Base-by-base conservation (phyloP, 2,329 filamentous ascomycete species). In the Ophiostoma populinum region DNA sequence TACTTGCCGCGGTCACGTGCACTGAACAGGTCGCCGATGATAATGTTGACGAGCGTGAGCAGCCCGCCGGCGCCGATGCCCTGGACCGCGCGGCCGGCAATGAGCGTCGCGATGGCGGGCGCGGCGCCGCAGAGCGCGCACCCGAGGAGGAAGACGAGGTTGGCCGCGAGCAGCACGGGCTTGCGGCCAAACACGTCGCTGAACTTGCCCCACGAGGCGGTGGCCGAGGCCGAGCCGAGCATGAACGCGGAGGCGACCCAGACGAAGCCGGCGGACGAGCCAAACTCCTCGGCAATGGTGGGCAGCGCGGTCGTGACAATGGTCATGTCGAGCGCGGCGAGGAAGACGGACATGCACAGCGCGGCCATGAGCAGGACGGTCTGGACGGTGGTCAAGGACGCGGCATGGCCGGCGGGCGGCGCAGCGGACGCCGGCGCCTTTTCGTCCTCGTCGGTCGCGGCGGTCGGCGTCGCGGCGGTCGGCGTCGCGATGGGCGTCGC, bases 181-280 rank as follows among this genome's bases (percentile, higher is more conserved):
- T 70, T 71, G 31, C 68, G 63, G 17, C 68, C 67, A 52, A 65
- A 72, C 36, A 73, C 66, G 42, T 72, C 68, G 27, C 63, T 63
- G 31, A 71, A 47, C 45, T 69, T 68, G 37, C 75, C 76, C 79
- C 78, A 86, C 33, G 76, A 70, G 0, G 78, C 76, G 0, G 70
- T 69, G 1, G 68, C 65, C 51, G 62, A 68, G 2, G 77, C 73
- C 48, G 73, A 76, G 37, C 73, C 76, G 9, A 86, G 67, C 6
- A 83, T 60, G 47, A 80, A 87, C 3, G 78, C 71, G 24, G 68
- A 72, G 11, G 80, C 80, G 41, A 87, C 75, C 81, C 80, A 86
- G 34, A 75, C 68, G 54, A 85, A 86, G 17, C 78, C 79, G 12
- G 67, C 59, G 3, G 70, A 70, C 6, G 77, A 79, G 29, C 71